Conservation (phyloP, 164 flowering plant species). For the Nymphaea colorata region DNA sequence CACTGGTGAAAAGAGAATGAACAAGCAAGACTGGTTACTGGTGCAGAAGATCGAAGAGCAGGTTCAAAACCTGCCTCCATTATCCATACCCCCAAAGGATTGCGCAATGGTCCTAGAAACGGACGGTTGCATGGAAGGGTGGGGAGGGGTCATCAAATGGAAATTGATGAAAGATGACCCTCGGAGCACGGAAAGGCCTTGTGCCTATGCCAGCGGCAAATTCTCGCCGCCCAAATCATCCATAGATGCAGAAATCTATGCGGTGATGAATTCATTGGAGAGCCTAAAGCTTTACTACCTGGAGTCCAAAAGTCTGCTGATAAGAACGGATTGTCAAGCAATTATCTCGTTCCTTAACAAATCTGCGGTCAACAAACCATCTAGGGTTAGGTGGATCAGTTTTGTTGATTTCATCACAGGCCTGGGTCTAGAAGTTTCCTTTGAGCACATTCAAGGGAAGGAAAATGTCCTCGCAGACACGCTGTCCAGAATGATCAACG, state of each 20-base stretch:
- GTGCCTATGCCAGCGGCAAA: no score
- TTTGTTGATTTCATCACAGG: neutral
- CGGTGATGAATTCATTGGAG: neutral
- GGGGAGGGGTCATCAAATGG: no score
- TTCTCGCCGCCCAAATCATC: no score
- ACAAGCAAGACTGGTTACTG: neutral
- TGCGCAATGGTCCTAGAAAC: neutral
- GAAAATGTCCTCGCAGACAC: neutral
- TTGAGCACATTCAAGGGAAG: neutral
- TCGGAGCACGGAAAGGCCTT: no score
- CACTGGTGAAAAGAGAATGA: conserved; percentile 2
- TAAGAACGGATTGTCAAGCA: neutral
- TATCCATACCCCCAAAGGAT: neutral
- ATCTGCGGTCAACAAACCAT: neutral
- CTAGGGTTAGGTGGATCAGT: conserved; percentile 2
- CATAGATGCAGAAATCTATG: neutral
- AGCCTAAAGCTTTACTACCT: neutral
- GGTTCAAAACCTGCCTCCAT: neutral
- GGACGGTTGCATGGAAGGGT: no score
- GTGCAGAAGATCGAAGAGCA: neutral
- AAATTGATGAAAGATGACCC: no score
- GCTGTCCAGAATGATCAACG: neutral
- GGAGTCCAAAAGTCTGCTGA: neutral
- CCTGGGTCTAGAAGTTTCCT: neutral
- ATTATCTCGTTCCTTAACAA: neutral